Conservation (phyloP, 2,329 filamentous ascomycete species). For the Diaporthe aspalathi region DNA sequence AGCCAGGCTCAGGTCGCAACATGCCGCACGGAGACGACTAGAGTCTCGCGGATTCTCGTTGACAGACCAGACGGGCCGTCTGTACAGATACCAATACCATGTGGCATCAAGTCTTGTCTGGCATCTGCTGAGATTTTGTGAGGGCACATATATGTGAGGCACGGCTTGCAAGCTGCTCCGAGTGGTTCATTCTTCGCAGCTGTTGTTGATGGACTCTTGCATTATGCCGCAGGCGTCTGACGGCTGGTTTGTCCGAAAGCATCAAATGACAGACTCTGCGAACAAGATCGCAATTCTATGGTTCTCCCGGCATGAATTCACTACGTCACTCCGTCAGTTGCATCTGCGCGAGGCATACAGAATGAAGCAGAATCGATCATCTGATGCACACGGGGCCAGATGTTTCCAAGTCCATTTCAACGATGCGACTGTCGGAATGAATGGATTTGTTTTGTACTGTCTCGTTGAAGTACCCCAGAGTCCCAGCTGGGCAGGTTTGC, state of each 20-base stretch:
- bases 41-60: not conserved
- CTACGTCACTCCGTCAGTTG: not conserved
- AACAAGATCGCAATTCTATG: no score
- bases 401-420: not conserved
- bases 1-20: not conserved
- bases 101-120: not conserved
- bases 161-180: not conserved
- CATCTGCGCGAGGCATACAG: not conserved
- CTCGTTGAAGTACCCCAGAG: not conserved
- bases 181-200: not conserved
- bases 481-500: not conserved
- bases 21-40: not conserved
- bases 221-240: not conserved
- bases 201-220: not conserved
- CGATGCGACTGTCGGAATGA: not conserved
- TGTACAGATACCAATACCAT: constrained; percentile 15
- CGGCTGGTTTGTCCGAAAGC: not conserved
- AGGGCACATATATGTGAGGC: not conserved
- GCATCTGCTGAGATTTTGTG: not conserved
- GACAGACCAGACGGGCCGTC: not conserved
- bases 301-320: not conserved
- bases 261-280: not conserved
- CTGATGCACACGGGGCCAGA: not conserved
- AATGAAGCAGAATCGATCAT: not conserved
- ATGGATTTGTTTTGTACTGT: not conserved